These are phyloP conservation scores for Trichoderma brevicompactum DNA, from an alignment of 2,329 filamentous ascomycete genomes.

Conservation along the genomic window DNA sequence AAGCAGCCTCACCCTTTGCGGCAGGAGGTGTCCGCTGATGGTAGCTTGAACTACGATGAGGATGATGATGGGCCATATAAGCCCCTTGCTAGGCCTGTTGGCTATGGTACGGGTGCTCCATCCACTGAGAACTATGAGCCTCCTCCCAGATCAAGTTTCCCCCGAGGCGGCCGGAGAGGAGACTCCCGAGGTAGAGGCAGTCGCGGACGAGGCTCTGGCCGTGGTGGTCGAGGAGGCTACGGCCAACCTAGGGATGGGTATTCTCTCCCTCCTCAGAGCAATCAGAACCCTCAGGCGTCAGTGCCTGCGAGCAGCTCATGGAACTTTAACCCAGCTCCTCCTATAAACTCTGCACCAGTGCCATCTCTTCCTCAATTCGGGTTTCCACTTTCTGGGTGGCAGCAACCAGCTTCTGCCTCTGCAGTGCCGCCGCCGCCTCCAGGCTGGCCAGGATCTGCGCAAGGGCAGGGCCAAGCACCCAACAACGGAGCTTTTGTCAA, in stretches of 20 bases:
- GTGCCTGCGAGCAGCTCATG: constrained; percentile 32
- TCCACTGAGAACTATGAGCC: constrained; percentile 47
- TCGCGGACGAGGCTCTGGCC: constrained; percentile 48
- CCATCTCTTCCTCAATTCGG: constrained; percentile 44
- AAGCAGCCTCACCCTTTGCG: constrained; percentile 48
- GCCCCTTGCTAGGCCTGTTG: constrained; percentile 69
- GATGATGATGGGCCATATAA: constrained; percentile 72
- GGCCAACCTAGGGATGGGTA: constrained; percentile 46
- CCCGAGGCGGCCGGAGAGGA: constrained; percentile 50
- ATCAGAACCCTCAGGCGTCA: constrained; percentile 40
- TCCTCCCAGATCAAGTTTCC: constrained; percentile 38
- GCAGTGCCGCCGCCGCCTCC: constrained; percentile 45
- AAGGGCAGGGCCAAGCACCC: constrained; percentile 41
- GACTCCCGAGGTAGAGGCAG: constrained; percentile 51
- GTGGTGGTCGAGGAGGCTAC: constrained; percentile 46
- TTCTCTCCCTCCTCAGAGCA: constrained; percentile 46
- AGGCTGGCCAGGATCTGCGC: constrained; percentile 39
- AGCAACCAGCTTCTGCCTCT: constrained; percentile 42
- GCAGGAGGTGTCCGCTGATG: constrained; percentile 46
- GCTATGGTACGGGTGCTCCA: constrained; percentile 58
- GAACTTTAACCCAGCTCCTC: constrained; percentile 26
- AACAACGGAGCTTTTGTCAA: constrained; percentile 56
- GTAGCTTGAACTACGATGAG: constrained; percentile 70
- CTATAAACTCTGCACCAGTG: constrained; percentile 24
- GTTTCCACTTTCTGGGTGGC: constrained; percentile 52